These are phyloP conservation scores for Austroboletus niveus DNA, from an alignment of 1,284 basidiomycete species.

Conservation along the genomic window DNA sequence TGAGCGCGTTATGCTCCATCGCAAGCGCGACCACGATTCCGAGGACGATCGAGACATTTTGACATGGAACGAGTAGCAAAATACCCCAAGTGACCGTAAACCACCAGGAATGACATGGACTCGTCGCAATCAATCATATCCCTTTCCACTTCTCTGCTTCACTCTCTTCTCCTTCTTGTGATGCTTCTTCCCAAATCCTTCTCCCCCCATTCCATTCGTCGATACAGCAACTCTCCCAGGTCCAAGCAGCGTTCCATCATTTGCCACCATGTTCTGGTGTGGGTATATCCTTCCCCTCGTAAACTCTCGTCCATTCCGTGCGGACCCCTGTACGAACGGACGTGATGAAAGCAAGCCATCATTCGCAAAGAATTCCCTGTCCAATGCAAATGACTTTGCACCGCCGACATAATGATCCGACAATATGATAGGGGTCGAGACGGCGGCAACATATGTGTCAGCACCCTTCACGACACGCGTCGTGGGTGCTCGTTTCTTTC, in stretches of 20 bases:
- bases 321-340: slow-evolving; percentile 66
- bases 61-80: slow-evolving; percentile 65
- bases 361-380: slow-evolving; percentile 81
- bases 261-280: slow-evolving; percentile 76
- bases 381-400: slow-evolving; percentile 66
- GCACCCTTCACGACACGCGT: slow-evolving; percentile 82
- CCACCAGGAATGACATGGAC: neutral
- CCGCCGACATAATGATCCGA: slow-evolving; percentile 34
- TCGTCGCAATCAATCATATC: slow-evolving; percentile 63
- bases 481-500: slow-evolving; percentile 82
- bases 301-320: slow-evolving; percentile 58
- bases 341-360: slow-evolving; percentile 50
- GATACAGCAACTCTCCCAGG: slow-evolving; percentile 47
- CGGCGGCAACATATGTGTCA: slow-evolving; percentile 69
- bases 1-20: slow-evolving; percentile 66
- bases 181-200: slow-evolving; percentile 72
- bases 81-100: neutral
- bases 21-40: slow-evolving; percentile 68
- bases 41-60: slow-evolving; percentile 58
- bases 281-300: slow-evolving; percentile 68
- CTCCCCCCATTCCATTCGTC: slow-evolving; percentile 44
- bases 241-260: slow-evolving; percentile 68
- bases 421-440: slow-evolving; percentile 10
- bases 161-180: slow-evolving; percentile 83
- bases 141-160: slow-evolving; percentile 88